phyloP scores from a whole-genome alignment of 768 basidiomycete species.

The Suillus plorans region DNA sequence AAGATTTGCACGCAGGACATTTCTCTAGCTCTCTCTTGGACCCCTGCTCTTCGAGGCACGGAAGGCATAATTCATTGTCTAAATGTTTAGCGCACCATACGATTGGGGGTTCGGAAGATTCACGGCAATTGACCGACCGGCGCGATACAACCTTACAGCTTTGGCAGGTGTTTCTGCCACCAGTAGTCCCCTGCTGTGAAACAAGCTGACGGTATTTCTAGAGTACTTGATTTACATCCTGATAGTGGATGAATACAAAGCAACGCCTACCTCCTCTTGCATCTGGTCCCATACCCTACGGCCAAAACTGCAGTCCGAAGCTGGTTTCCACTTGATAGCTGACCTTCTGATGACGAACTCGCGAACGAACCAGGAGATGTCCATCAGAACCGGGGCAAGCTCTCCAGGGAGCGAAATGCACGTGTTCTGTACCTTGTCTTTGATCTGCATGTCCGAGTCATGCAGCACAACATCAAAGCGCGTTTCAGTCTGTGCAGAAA shows the following conservation, averaged over 20 bases:
- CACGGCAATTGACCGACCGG: background rate
- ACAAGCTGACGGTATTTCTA: background rate
- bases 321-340: background rate
- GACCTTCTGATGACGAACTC: background rate
- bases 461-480: background rate
- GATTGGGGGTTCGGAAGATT: background rate
- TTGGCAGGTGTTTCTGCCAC: background rate
- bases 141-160: background rate
- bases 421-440: background rate
- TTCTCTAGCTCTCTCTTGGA: background rate
- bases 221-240: background rate
- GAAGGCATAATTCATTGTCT: background rate
- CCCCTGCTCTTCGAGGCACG: background rate
- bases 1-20: background rate
- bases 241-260: background rate
- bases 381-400: background rate
- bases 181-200: background rate
- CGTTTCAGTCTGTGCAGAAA: background rate
- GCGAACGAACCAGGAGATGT: background rate
- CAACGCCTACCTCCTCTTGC: background rate
- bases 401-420: background rate
- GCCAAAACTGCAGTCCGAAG: background rate
- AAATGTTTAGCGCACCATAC: background rate
- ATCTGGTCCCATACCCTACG: background rate
- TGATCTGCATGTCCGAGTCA: background rate